These are phyloP conservation scores for Cicer bijugum DNA, from an alignment of 306 rosid species.

Conservation along the genomic window DNA sequence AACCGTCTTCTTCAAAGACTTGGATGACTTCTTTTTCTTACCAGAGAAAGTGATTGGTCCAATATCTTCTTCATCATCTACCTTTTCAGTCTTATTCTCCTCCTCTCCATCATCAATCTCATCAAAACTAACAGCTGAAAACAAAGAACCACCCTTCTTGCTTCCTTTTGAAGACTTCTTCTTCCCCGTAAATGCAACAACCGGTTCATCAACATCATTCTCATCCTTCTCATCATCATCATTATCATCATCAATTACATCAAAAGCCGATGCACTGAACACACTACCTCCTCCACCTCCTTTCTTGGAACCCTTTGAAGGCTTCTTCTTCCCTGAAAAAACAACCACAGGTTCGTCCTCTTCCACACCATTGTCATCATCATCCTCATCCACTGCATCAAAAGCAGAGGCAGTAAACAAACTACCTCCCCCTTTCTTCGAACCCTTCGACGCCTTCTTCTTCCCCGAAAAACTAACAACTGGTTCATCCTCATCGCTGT, in stretches of 20 bases:
- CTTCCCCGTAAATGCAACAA: slow-evolving; percentile 67
- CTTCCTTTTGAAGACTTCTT: slow-evolving; percentile 76
- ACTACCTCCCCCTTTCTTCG: slow-evolving; percentile 59
- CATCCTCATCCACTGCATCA: slow-evolving; percentile 61
- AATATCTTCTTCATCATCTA: slow-evolving; percentile 61
- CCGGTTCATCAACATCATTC: slow-evolving; percentile 57
- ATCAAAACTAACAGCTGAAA: slow-evolving; percentile 53
- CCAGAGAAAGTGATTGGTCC: slow-evolving; percentile 68
- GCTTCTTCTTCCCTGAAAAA: slow-evolving; percentile 69
- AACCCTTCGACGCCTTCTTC: slow-evolving; percentile 66
- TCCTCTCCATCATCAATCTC: slow-evolving; percentile 59
- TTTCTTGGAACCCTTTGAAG: slow-evolving; percentile 60
- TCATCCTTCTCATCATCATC: slow-evolving; percentile 54
- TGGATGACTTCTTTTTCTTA: slow-evolving; percentile 88
- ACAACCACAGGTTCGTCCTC: slow-evolving; percentile 54
- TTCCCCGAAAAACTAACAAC: slow-evolving; percentile 61
- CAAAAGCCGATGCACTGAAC: slow-evolving; percentile 58
- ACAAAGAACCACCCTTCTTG: slow-evolving; percentile 53
- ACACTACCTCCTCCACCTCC: slow-evolving; percentile 56
- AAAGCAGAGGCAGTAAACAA: slow-evolving; percentile 58
- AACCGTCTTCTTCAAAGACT: slow-evolving; percentile 62
- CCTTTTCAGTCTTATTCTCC: slow-evolving; percentile 48
- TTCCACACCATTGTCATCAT: slow-evolving; percentile 54
- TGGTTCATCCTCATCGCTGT: slow-evolving; percentile 56
- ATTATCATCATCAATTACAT: slow-evolving; percentile 59